Evolutionary conservation across 768 basidiomycete genomes (phyloP), one percentile per base, ranked within the genome.

Genomic region (Clitopilus hobsonii): DNA sequence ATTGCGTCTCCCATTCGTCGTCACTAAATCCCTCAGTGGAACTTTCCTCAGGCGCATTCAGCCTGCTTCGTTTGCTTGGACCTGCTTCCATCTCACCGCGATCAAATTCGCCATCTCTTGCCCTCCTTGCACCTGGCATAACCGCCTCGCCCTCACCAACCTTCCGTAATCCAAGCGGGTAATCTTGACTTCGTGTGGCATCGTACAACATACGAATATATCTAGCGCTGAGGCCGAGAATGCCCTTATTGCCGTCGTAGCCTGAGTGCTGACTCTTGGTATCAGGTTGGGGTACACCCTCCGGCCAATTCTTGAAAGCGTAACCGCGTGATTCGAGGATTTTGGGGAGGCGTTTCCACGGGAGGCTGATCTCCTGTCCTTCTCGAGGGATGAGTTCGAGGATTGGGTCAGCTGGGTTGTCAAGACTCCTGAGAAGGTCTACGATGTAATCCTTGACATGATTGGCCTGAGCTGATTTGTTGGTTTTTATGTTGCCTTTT

Each of bases 241-340:
- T 11, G 5, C 51, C 51, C 16, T 52, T 52, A 29, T 52, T 52
- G n/a, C 32, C 51, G n/a, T 52, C 51, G 18, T 29, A 52, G 1
- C n/a, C n/a, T 16, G 36, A 3, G 29, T 16, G n/a, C n/a, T n/a
- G n/a, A 22, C 28, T 52, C 16, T 29, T 29, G 16, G 27, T 52
- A 36, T 29, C 51, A 22, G 51, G 51, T 16, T 29, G 28, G 18
- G 51, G 51, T 18, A 52, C 51, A 24, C 32, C 51, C 18, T 22
- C 14, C 23, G 28, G 51, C 51, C 51, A 52, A 24, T 52, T 52
- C 28, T 52, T 29, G 20, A 52, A 20, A 18, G 28, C 29, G 29
- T 24, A 36, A 14, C 51, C 51, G 23, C 29, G 29, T 36, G 28
- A n/a, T 16, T 16, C 20, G 11, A 52, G 51, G 10, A 52, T 52